Percentiles rank a stretch among this genome's conserved stretches.
These are phyloP conservation scores for Urochloa ruziziensis DNA, from an alignment of 176 grass and related monocot species.

Conservation along the genomic window DNA sequence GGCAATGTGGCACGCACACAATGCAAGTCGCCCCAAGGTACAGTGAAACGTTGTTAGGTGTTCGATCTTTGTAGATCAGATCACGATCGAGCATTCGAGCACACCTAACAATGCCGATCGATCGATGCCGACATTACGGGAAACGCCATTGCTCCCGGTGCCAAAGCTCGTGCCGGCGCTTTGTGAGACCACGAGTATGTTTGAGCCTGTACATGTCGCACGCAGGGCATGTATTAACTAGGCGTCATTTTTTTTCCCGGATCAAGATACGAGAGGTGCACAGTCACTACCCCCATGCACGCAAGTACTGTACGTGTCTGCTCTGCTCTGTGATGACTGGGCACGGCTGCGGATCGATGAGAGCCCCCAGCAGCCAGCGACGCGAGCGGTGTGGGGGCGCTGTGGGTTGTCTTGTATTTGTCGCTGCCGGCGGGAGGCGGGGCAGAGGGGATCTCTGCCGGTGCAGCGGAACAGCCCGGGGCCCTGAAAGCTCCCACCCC, in stretches of 20 bases:
- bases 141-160: neutral
- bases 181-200: neutral
- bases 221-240: too few relatives aligned
- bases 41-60: neutral
- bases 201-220: neutral
- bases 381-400: neutral
- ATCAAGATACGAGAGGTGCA: too few relatives aligned
- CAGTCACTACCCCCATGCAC: too few relatives aligned
- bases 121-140: neutral
- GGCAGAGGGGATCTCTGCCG: slow-evolving; percentile 61
- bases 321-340: too few relatives aligned
- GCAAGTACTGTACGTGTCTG: too few relatives aligned
- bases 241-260: too few relatives aligned
- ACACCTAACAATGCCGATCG: neutral
- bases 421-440: slow-evolving; percentile 50
- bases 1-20: neutral
- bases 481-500: slow-evolving; percentile 43
- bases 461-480: slow-evolving; percentile 42
- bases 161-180: neutral
- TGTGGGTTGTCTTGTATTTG: slow-evolving; percentile 55
- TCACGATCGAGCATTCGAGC: neutral
- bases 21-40: neutral
- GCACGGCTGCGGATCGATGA: too few relatives aligned
- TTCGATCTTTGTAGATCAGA: neutral
- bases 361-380: too few relatives aligned